Base-by-base conservation (phyloP, 441 rosid genomes). In the Erodium chrysanthum region DNA sequence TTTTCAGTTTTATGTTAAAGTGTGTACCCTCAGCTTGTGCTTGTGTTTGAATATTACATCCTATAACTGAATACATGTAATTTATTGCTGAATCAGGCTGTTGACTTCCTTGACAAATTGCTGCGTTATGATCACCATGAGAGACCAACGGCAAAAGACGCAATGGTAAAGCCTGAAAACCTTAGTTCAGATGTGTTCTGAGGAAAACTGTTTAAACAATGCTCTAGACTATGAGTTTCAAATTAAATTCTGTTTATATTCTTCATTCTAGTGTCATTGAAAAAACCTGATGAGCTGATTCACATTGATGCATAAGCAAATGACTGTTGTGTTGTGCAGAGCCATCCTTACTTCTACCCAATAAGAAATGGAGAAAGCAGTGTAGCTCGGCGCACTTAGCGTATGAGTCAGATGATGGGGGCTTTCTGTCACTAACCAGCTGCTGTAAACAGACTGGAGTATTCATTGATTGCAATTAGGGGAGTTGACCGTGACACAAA, bases 71-170 rank as follows among this genome's bases (percentile, higher is more conserved):
- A 42, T 61, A 1, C 20, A 27, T 62, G 7, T 58, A 6, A 67
- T 29, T 69, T 54, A 48, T 42, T 29, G 61, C 21, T 40, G 35
- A 79, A n/a, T n/a, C n/a, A 93, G 98, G 97, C 98, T 77, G 78
- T 94, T 64, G 97, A 94, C 76, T 94, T 94, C 78, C 89, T 91
- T 27, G 98, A 94, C 83, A 91, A 85, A 82, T 79, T 94, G 87
- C 82, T 94, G 76, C 85, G 85, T 68, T 94, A 94, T 85, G 98
- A 94, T 81, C 98, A 94, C 77, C 96, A 91, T 72, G 98, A 91
- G 78, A 88, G 98, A 84, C 97, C 90, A 54, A 91, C 97, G 58
- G 98, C 98, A 15, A 91, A 89, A 80, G 97, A 91, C 78, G 98
- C 98, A 63, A 94, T 94, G 98, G 98, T 91, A 80, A 71, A 65